Evolutionary conservation across 2,329 filamentous ascomycete genomes (phyloP).

Genomic region (Helotiales sp.): DNA sequence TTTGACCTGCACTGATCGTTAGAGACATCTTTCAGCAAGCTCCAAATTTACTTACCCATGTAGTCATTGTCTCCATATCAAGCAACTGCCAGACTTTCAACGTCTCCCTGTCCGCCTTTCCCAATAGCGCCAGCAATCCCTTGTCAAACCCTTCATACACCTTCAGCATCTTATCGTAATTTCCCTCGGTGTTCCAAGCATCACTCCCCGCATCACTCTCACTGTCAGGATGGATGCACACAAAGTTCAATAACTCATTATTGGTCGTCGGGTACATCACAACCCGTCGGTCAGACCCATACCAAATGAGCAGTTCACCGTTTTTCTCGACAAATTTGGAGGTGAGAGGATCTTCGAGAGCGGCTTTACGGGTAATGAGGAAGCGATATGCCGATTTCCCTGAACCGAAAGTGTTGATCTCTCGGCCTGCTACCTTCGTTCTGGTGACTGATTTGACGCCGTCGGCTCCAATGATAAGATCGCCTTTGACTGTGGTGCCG

Average conservation of each 20-base stretch:
- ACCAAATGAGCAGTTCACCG: constrained; percentile 41
- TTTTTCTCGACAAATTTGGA: constrained; percentile 34
- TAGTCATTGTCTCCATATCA: constrained; percentile 62
- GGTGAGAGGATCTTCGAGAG: constrained; percentile 38
- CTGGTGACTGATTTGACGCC: constrained; percentile 43
- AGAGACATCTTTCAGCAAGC: background rate
- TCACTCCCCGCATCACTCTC: constrained; percentile 39
- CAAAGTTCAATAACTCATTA: constrained; percentile 49
- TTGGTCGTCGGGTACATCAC: constrained; percentile 50
- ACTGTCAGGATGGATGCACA: constrained; percentile 54
- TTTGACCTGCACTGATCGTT: constrained; percentile 31
- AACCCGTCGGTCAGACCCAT: constrained; percentile 42
- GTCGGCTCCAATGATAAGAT: constrained; percentile 55
- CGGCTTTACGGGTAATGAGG: constrained; percentile 24
- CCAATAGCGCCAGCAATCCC: constrained; percentile 40
- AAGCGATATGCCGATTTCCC: constrained; percentile 30
- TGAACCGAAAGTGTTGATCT: constrained; percentile 27
- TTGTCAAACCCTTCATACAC: constrained; percentile 46
- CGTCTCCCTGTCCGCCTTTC: constrained; percentile 43
- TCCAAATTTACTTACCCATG: constrained; percentile 41
- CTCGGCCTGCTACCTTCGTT: constrained; percentile 6
- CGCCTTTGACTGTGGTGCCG: constrained; percentile 44
- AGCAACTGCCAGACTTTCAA: constrained; percentile 60
- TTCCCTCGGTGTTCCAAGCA: constrained; percentile 43
- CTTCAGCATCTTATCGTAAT: constrained; percentile 39